Percentiles rank a stretch among this genome's conserved stretches.
phyloP scores from a whole-genome alignment of 306 rosid genomes.

The Gleditsia sinensis region DNA sequence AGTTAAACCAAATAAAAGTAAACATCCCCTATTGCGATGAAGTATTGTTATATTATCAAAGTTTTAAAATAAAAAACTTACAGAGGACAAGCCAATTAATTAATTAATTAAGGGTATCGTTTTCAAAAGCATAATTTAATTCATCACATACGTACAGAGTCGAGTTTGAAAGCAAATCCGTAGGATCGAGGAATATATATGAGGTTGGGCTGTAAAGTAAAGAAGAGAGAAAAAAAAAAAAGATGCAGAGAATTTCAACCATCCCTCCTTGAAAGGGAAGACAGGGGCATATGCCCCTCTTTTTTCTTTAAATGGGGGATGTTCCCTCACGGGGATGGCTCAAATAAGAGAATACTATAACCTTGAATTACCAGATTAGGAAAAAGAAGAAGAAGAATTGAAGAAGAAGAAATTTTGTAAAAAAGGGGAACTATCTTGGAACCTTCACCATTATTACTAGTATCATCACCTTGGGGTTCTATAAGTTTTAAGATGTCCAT shows the following conservation, averaged over 20 bases:
- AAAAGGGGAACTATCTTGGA: conserved; percentile 39
- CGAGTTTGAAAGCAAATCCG: conserved; percentile 34
- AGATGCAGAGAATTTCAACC: conserved; percentile 35
- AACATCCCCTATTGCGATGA: too few relatives aligned
- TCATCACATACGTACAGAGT: too few relatives aligned
- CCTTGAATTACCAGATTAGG: conserved; percentile 50
- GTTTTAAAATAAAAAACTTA: conserved; percentile 14
- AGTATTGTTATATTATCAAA: conserved; percentile 37
- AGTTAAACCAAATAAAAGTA: too few relatives aligned
- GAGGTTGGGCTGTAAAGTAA: conserved; percentile 56
- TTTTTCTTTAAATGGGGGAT: too few relatives aligned
- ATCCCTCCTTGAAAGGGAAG: conserved; percentile 14
- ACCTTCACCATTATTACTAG: too few relatives aligned
- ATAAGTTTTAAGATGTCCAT: conserved; percentile 10
- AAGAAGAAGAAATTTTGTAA: conserved; percentile 11
- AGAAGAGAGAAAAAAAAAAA: not conserved
- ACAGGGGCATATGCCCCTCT: too few relatives aligned
- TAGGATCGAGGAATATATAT: conserved; percentile 47
- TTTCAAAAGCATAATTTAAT: conserved; percentile 31
- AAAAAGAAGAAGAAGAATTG: conserved; percentile 30
- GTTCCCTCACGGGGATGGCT: conserved; percentile 8
- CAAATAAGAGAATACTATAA: conserved; percentile 22
- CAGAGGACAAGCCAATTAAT: conserved; percentile 22
- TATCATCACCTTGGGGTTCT: too few relatives aligned
- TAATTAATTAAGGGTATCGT: not conserved